Evolutionary conservation across 495 filamentous ascomycete genomes (phyloP).

Genomic region (Penicillium pancosmium): DNA sequence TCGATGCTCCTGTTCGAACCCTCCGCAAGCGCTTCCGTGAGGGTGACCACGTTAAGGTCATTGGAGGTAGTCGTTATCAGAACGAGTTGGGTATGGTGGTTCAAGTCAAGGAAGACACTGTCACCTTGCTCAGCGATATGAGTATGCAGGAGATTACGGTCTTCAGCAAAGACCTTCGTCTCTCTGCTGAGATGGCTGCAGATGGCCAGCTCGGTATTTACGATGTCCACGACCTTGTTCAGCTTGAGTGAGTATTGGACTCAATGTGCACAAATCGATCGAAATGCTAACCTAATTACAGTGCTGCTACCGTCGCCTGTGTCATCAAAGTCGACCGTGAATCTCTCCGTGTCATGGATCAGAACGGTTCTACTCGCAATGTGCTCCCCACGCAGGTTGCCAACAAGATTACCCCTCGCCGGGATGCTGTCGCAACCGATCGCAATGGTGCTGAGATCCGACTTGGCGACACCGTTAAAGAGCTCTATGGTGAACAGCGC

Average conservation of each 20-base stretch:
- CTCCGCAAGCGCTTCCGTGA: conserved; percentile 90
- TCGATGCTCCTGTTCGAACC: conserved; percentile 90
- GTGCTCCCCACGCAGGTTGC: conserved; percentile 89
- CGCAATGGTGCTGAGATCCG: conserved; percentile 92
- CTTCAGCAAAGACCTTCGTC: conserved; percentile 94
- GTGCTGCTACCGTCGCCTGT: conserved; percentile 84
- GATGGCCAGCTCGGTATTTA: conserved; percentile 79
- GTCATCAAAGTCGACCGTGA: conserved; percentile 95
- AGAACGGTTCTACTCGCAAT: conserved; percentile 79
- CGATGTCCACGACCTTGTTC: conserved; percentile 90
- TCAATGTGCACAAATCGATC: background rate
- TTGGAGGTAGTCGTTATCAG: conserved; percentile 87
- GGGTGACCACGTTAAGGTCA: conserved; percentile 98
- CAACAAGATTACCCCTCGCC: conserved; percentile 78
- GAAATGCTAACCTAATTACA: conserved; percentile 42
- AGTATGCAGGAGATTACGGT: conserved; percentile 93
- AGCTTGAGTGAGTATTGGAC: conserved; percentile 72
- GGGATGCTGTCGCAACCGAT: conserved; percentile 86
- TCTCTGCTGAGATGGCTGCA: conserved; percentile 87
- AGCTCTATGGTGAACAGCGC: conserved; percentile 80
- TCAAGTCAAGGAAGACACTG: conserved; percentile 83
- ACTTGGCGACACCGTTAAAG: conserved; percentile 87
- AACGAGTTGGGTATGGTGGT: conserved; percentile 98
- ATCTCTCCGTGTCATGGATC: conserved; percentile 85
- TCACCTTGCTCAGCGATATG: conserved; percentile 89